Base-by-base conservation (phyloP, 441 rosid genomes). In the Populus hybrid region DNA sequence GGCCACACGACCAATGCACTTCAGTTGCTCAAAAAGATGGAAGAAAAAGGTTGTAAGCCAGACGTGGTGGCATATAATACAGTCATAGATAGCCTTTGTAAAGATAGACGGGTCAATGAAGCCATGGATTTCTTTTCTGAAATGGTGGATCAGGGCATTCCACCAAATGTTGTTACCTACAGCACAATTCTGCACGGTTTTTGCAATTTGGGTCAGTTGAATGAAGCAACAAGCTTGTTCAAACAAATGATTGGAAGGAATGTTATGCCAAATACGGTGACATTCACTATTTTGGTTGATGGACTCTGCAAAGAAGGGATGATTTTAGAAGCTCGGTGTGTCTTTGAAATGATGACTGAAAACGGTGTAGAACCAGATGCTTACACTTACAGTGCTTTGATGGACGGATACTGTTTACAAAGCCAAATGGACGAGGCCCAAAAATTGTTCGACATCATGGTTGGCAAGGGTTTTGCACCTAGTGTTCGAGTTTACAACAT, bases 381-480 rank as follows among this genome's bases (percentile, higher is more conserved):
- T 38, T 68, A 42, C 34, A 69, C 75, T 1, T 71, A 67, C 71
- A 67, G 50, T 75, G 70, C 65, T 24, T 66, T 75, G 63, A 67
- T 75, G 36, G 23, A 74, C 9, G 75, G 79, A 6, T 76, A 76
- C 65, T 57, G 79, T 59, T 36, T 77, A n/a, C 75, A 12, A 6
- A 65, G 42, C 9, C 24, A 63, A 38, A 71, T 77, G 75, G 75
- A 70, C 30, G 14, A 70, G 14, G 79, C 75, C 9, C 23, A 59
- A 18, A 24, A 23, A 63, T 38, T 76, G 6, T 70, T 76, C 24
- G 46, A 7, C 23, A 34, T 11, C 26, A 59, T 77, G 75, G 24
- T 24, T 59, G 46, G 18, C 30, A 70, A 42, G 23, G 38, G 79
- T 63, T 28, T 18, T 36, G 42, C 11, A 26, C 75, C 70, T 24